phyloP scores from a whole-genome alignment of 2,329 filamentous ascomycete genomes.

The Bipolaris victoriae region DNA sequence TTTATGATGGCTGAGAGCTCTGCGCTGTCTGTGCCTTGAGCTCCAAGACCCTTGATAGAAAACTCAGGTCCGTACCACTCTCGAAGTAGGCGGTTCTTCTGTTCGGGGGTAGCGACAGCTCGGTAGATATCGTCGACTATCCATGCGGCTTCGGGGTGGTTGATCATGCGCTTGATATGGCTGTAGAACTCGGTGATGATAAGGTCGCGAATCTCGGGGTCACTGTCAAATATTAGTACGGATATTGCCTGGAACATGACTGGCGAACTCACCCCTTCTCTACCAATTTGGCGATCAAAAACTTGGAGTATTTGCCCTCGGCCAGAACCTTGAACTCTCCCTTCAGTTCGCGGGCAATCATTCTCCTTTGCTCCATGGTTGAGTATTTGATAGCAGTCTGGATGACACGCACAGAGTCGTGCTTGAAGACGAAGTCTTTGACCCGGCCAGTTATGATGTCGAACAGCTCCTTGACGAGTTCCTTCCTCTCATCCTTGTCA shows the following conservation, averaged over 20 bases:
- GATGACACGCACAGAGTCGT: slow-evolving; percentile 94
- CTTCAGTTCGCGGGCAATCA: slow-evolving; percentile 85
- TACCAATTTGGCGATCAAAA: slow-evolving; percentile 92
- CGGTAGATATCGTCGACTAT: slow-evolving; percentile 97
- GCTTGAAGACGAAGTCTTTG: slow-evolving; percentile 97
- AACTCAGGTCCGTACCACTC: slow-evolving; percentile 99
- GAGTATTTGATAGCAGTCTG: slow-evolving; percentile 98
- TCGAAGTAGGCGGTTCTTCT: slow-evolving; percentile 82
- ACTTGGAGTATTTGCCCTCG: slow-evolving; percentile 97
- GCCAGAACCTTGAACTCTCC: slow-evolving; percentile 84
- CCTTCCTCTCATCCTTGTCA: slow-evolving; percentile 82
- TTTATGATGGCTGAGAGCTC: slow-evolving; percentile 79
- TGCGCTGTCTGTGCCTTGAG: slow-evolving; percentile 59
- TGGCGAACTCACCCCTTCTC: slow-evolving; percentile 67
- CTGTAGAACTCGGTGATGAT: slow-evolving; percentile 96
- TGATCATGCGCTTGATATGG: slow-evolving; percentile 88
- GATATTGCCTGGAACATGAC: not conserved
- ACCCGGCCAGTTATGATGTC: slow-evolving; percentile 88
- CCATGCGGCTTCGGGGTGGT: slow-evolving; percentile 95
- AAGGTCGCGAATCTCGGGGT: slow-evolving; percentile 82
- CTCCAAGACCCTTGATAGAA: slow-evolving; percentile 69
- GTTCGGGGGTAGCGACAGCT: slow-evolving; percentile 80
- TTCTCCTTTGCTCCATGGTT: slow-evolving; percentile 79
- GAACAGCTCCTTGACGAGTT: slow-evolving; percentile 88
- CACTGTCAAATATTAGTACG: slow-evolving; percentile 54